Evolutionary conservation across 352 stramenopile genomes (phyloP).

Genomic region (Globisporangium nagaii): DNA sequence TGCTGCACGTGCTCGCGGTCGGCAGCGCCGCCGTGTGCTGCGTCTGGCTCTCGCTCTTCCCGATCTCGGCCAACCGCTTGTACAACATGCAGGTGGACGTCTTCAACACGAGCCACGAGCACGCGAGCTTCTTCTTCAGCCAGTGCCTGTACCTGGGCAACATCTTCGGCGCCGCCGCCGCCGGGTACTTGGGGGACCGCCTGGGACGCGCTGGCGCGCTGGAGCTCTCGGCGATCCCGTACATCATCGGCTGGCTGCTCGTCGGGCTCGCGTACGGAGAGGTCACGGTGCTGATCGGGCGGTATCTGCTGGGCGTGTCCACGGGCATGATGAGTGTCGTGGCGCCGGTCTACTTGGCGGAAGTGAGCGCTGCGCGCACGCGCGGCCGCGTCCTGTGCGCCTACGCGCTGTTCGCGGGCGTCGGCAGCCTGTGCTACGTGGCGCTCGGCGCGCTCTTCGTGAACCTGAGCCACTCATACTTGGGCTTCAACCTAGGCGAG

Average conservation of each 20-base stretch:
- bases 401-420: slow-evolving; percentile 26
- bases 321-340: slow-evolving; percentile 58
- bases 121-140: slow-evolving; percentile 66
- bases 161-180: slow-evolving; percentile 48
- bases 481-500: slow-evolving; percentile 78
- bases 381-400: slow-evolving; percentile 54
- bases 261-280: slow-evolving; percentile 60
- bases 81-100: slow-evolving; percentile 87
- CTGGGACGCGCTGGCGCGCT: slow-evolving; percentile 64
- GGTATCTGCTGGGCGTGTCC: slow-evolving; percentile 55
- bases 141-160: slow-evolving; percentile 60
- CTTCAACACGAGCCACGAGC: slow-evolving; percentile 63
- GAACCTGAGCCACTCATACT: slow-evolving; percentile 54
- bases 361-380: slow-evolving; percentile 54
- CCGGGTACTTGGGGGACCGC: slow-evolving; percentile 55
- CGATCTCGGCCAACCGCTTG: slow-evolving; percentile 54
- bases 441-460: slow-evolving; percentile 53
- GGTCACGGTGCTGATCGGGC: slow-evolving; percentile 53
- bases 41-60: slow-evolving; percentile 64
- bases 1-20: slow-evolving; percentile 47
- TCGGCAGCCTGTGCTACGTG: slow-evolving; percentile 48
- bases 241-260: slow-evolving; percentile 69
- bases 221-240: slow-evolving; percentile 67
- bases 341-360: slow-evolving; percentile 61
- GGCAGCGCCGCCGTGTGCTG: slow-evolving; percentile 34